These are phyloP conservation scores for Collybiopsis confluens DNA, from an alignment of 768 basidiomycete genomes.

Conservation along the genomic window DNA sequence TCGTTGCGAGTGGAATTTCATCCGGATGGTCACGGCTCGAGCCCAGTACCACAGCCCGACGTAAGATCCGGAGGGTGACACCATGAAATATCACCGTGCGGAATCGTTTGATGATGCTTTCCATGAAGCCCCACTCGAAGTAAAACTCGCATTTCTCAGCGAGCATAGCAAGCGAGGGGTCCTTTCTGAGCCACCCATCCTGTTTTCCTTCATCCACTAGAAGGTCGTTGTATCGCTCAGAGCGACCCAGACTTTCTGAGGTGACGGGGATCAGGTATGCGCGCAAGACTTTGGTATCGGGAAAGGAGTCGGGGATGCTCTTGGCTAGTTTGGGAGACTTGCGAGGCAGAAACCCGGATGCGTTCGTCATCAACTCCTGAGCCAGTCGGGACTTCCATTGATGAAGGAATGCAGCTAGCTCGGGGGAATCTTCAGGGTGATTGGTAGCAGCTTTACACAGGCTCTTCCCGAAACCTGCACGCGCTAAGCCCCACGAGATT, in stretches of 20 bases:
- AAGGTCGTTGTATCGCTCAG: constrained; percentile 29
- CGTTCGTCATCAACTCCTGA: constrained; percentile 66
- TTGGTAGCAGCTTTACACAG: constrained; percentile 39
- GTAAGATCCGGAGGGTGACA: constrained; percentile 59
- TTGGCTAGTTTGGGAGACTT: constrained; percentile 66
- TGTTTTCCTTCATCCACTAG: not conserved
- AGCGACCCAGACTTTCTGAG: constrained; percentile 52
- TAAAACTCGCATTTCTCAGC: constrained; percentile 69
- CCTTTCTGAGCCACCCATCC: constrained; percentile 46
- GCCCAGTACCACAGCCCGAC: constrained; percentile 55
- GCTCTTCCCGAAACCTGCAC: constrained; percentile 75
- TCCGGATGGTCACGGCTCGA: constrained; percentile 46
- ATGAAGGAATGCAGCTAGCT: constrained; percentile 49
- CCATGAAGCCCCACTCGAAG: constrained; percentile 24
- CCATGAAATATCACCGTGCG: constrained; percentile 72
- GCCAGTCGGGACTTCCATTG: constrained; percentile 61
- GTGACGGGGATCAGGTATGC: constrained; percentile 79
- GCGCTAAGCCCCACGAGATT: constrained; percentile 75
- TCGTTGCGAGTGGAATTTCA: not conserved
- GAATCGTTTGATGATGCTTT: constrained; percentile 72
- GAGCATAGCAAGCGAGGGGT: constrained; percentile 67
- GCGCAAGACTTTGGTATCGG: constrained; percentile 66
- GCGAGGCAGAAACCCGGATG: constrained; percentile 54
- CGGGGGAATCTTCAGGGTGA: constrained; percentile 43
- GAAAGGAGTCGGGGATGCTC: constrained; percentile 62